Evolutionary conservation across 352 stramenopile species (phyloP), one percentile per base, ranked within the genome.

Genomic region (Phytophthora lateralis): DNA sequence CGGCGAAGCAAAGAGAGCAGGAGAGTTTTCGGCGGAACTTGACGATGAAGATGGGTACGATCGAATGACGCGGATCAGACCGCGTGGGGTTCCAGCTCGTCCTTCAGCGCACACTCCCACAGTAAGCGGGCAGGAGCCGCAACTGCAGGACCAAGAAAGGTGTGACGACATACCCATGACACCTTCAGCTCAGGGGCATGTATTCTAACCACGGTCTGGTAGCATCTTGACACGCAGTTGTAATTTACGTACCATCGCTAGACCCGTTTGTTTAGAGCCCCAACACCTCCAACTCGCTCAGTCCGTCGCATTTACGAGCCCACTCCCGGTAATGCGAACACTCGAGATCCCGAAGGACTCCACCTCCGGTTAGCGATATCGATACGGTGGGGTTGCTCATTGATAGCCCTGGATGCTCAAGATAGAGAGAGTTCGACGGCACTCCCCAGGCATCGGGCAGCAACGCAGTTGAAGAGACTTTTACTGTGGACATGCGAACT

Each of bases 41-140:
- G 63, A 55, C 9, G 29, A 35, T 26, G 63, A 71, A 5, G 63
- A 67, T 6, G 61, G 39, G 3, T 63, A 63, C 27, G 57, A 71
- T 20, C 63, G 63, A 35, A 71, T 71, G 63, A 71, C 63, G 6
- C 63, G 49, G 32, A 59, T 71, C 45, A 46, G 63, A 11, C 63
- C 63, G 12, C 63, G 51, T 30, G 63, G 63, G 20, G 63, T 71
- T n/a, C 54, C 55, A 6, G 26, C 55, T 43, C 61, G 54, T 12
- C 26, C 34, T 3, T 18, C 20, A 39, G 18, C 44, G 6, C 41
- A 53, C 34, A n/a, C n/a, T 20, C 6, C 24, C 4, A 12, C 24
- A 58, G 38, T 35, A 55, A 12, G 1, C 41, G 38, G 37, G n/a
- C 15, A 18, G n/a, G 37, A 39, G 27, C 7, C 27, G 5, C 34